Conservation (phyloP, 257 asterid species). For the Penstemon eatonii region DNA sequence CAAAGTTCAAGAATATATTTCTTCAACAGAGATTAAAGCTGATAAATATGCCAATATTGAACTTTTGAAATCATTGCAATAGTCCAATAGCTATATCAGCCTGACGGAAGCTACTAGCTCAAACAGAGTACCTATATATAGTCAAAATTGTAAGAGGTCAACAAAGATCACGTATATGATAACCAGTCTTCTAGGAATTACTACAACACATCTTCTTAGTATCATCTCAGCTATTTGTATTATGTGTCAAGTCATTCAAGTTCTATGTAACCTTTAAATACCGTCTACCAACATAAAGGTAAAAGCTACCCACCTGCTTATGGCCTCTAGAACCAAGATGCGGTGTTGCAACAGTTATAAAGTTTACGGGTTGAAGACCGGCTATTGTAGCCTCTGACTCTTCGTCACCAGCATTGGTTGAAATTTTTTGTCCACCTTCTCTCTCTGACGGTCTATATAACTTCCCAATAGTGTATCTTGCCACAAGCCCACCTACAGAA, state of each 20-base stretch:
- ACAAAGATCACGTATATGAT: conserved; percentile 1
- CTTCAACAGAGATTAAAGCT: too few relatives aligned
- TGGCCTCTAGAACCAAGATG: conserved; percentile 99
- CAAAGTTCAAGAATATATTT: too few relatives aligned
- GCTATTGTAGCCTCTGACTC: conserved; percentile 74
- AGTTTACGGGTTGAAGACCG: conserved; percentile 79
- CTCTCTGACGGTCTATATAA: conserved; percentile 55
- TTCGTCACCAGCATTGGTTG: conserved; percentile 38
- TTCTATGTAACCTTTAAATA: not conserved
- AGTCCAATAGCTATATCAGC: too few relatives aligned
- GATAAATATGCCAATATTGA: too few relatives aligned
- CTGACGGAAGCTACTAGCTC: too few relatives aligned
- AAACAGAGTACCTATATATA: too few relatives aligned
- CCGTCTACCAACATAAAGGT: not conserved
- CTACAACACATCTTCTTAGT: too few relatives aligned
- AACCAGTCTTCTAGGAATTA: not conserved
- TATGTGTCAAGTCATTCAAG: not conserved
- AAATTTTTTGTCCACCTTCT: conserved; percentile 43
- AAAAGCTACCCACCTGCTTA: conserved; percentile 67
- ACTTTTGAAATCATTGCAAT: too few relatives aligned
- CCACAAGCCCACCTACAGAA: conserved; percentile 99
- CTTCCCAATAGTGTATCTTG: conserved; percentile 90
- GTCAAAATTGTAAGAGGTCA: not conserved
- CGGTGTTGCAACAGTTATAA: conserved; percentile 92
- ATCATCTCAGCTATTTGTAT: not conserved